These are phyloP conservation scores for Penicillium sumatraense DNA, from an alignment of 2,329 filamentous ascomycete genomes.

Conservation along the genomic window DNA sequence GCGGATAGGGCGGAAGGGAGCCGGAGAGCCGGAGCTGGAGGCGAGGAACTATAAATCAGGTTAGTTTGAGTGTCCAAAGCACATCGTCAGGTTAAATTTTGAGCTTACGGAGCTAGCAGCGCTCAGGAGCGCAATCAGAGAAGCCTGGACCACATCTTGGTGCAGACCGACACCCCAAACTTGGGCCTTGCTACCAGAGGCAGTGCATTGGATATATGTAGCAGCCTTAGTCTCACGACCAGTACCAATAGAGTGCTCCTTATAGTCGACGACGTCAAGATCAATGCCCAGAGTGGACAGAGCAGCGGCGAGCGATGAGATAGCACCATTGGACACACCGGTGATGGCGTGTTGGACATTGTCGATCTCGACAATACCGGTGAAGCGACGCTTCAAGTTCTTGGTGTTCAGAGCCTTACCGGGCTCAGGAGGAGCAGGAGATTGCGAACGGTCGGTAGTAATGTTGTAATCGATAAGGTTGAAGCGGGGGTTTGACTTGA, in stretches of 20 bases:
- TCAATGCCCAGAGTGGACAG: slow-evolving; percentile 79
- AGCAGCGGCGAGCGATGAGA: slow-evolving; percentile 85
- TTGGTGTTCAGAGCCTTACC: slow-evolving; percentile 77
- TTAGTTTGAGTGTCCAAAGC: not conserved
- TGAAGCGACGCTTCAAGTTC: slow-evolving; percentile 80
- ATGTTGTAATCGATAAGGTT: slow-evolving; percentile 90
- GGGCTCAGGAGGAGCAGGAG: slow-evolving; percentile 68
- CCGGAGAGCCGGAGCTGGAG: slow-evolving; percentile 70
- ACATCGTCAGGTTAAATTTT: not conserved
- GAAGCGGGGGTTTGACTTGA: slow-evolving; percentile 83
- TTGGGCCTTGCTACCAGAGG: slow-evolving; percentile 63
- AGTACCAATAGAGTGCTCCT: slow-evolving; percentile 88
- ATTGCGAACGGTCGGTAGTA: slow-evolving; percentile 76
- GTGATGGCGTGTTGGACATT: slow-evolving; percentile 76
- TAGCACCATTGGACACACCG: slow-evolving; percentile 85
- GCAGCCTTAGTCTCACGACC: slow-evolving; percentile 88
- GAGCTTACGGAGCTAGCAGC: slow-evolving; percentile 80
- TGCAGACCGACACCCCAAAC: slow-evolving; percentile 64
- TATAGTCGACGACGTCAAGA: slow-evolving; percentile 91
- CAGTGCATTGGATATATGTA: slow-evolving; percentile 88
- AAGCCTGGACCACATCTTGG: slow-evolving; percentile 89
- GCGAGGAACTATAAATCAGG: slow-evolving; percentile 66
- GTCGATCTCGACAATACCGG: slow-evolving; percentile 82
- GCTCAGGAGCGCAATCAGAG: slow-evolving; percentile 80
- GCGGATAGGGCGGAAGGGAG: slow-evolving; percentile 63